Evolutionary conservation across 176 grass and related monocot species (phyloP).

Genomic region (Triticum timopheevii): DNA sequence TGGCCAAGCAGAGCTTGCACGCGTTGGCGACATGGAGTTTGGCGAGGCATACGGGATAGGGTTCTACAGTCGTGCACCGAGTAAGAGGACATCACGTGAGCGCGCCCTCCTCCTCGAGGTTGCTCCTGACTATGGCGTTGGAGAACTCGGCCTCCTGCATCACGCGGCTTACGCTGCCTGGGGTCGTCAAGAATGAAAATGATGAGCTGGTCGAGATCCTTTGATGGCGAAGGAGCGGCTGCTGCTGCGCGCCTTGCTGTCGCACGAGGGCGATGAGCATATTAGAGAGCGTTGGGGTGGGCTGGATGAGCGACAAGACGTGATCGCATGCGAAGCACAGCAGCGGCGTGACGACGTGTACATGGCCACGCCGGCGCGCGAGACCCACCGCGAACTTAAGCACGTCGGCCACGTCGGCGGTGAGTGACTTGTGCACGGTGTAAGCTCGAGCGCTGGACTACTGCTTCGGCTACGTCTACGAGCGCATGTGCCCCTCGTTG

Average conservation of each 20-base stretch:
- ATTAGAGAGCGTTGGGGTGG: conserved; percentile 76
- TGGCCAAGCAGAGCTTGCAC: too few relatives aligned
- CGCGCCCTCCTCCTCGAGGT: conserved; percentile 62
- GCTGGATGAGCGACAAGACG: conserved; percentile 54
- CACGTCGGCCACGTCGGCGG: conserved; percentile 83
- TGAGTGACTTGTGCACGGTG: conserved; percentile 90
- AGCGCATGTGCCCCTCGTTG: too few relatives aligned
- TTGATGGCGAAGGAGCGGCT: conserved; percentile 69
- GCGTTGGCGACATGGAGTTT: too few relatives aligned
- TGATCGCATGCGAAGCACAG: conserved; percentile 38
- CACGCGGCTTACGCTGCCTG: conserved; percentile 62
- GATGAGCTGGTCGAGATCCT: conserved; percentile 76
- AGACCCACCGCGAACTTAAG: conserved; percentile 74
- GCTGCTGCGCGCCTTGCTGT: conserved; percentile 30
- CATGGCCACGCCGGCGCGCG: conserved; percentile 69
- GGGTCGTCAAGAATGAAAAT: conserved; percentile 91
- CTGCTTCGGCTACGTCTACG: too few relatives aligned
- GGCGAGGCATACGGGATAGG: too few relatives aligned
- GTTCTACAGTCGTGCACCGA: too few relatives aligned
- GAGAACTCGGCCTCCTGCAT: conserved; percentile 93
- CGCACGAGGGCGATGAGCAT: conserved; percentile 52
- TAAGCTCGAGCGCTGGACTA: conserved; percentile 51
- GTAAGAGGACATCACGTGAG: neutral
- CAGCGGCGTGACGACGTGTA: conserved; percentile 84
- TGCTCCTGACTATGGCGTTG: conserved; percentile 72